A percentile compares a stretch with the other conserved stretches of the same genome.
Evolutionary conservation across 1,284 basidiomycete species (phyloP).

Genomic region (Trichosporon faecale): DNA sequence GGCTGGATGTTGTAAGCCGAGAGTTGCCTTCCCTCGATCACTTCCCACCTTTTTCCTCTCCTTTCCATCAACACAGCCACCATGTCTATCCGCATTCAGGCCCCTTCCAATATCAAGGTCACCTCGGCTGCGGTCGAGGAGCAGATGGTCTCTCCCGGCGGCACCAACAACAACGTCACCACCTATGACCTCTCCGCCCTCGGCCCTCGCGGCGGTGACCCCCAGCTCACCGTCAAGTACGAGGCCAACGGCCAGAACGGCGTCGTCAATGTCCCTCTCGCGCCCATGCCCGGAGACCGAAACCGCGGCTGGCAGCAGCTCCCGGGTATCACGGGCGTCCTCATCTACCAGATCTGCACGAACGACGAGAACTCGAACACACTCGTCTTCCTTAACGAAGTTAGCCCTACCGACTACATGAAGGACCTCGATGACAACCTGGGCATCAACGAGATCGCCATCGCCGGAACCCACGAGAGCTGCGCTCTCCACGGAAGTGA

Average conservation of each 20-base stretch:
- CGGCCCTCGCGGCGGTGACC: slow-evolving; percentile 19
- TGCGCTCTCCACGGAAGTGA: slow-evolving; percentile 40
- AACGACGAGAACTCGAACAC: slow-evolving; percentile 13
- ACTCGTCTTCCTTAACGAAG: slow-evolving; percentile 25
- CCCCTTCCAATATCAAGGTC: slow-evolving; percentile 12
- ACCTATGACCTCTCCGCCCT: slow-evolving; percentile 9
- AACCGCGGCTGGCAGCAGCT: slow-evolving; percentile 22
- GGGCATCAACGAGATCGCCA: slow-evolving; percentile 64
- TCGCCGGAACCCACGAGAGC: slow-evolving; percentile 62
- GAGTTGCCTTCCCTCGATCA: not conserved
- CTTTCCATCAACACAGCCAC: not conserved
- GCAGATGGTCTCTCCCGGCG: not conserved
- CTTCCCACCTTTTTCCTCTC: not conserved
- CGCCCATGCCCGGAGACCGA: slow-evolving; percentile 13
- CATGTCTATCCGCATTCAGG: not conserved
- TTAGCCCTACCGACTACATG: slow-evolving; percentile 33
- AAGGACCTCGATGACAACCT: slow-evolving; percentile 60
- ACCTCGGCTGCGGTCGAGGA: not conserved
- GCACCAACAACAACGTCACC: not conserved
- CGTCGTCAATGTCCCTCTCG: slow-evolving; percentile 11
- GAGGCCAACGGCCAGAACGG: not conserved
- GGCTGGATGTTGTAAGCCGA: not conserved
- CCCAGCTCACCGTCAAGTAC: slow-evolving; percentile 10
- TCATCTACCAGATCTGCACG: slow-evolving; percentile 15
- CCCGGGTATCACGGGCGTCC: not conserved